Evolutionary conservation across 2,329 filamentous ascomycete genomes (phyloP).

Genomic region (Neofusicoccum ribis): DNA sequence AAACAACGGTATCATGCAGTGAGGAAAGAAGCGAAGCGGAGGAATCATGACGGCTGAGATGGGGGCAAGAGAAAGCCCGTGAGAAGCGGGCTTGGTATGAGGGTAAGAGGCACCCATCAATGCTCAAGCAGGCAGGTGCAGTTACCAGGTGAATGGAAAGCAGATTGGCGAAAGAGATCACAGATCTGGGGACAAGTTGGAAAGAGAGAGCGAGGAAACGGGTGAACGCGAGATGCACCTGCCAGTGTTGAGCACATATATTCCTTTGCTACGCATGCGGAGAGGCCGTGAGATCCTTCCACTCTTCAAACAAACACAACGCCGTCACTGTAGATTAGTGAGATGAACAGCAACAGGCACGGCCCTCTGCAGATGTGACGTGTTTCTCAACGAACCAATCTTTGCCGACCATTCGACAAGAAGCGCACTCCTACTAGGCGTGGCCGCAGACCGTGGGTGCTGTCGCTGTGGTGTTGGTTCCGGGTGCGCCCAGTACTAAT

Average conservation of each 20-base stretch:
- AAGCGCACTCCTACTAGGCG: too few relatives aligned
- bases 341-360: too few relatives aligned
- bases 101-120: background rate
- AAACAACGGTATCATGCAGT: slow-evolving; percentile 5
- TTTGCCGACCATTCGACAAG: too few relatives aligned
- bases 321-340: too few relatives aligned
- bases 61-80: background rate
- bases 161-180: background rate
- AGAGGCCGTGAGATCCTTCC: too few relatives aligned
- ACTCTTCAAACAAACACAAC: too few relatives aligned
- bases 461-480: too few relatives aligned
- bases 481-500: too few relatives aligned
- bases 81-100: background rate
- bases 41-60: background rate
- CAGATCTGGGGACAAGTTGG: background rate
- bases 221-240: background rate
- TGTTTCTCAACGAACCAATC: too few relatives aligned
- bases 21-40: background rate
- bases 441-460: too few relatives aligned
- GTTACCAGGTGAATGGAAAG: background rate
- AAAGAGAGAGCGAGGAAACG: background rate
- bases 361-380: too few relatives aligned
- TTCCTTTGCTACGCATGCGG: too few relatives aligned
- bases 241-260: background rate
- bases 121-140: background rate